Base-by-base conservation (phyloP, 2,329 filamentous ascomycete genomes). In the Clonostachys sp. region DNA sequence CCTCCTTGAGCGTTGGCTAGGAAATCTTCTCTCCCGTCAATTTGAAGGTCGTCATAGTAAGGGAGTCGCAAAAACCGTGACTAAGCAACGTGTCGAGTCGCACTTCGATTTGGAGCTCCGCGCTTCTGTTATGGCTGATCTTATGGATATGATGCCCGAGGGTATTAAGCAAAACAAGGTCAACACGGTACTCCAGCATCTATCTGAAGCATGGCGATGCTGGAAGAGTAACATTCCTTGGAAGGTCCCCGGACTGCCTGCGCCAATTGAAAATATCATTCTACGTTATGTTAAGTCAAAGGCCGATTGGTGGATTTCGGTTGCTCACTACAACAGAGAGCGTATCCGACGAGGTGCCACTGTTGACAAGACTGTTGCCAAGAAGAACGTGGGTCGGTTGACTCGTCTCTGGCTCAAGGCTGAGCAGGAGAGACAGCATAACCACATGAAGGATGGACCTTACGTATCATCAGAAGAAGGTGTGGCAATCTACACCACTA, bases 91-190 rank as follows among this genome's bases (percentile, higher is more conserved):
- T 71, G 94, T 99, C 6, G 94, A 99, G 63, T 97, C 94, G 20
- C 95, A 99, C 64, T 99, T 96, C 61, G 94, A 99, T 69, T 78
- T 99, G 48, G 94, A 99, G 69, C 83, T 99, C 45, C 89, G 94
- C 60, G 95, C 95, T 14, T 96, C 94, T 1, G 94, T 99, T 55
- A 99, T 99, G 92, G 91, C 92, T 41, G 94, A 99, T 69, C 75
- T 99, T 45, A 96, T 96, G 88, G 94, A 99, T 61, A 99, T 99
- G 95, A 99, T 99, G 94, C 94, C 94, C 0, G 95, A 99, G 65
- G 94, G 94, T 55, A 97, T 99, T 73, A 96, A 96, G 68, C 94
- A 99, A 65, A 99, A 94, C 74, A 99, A 99, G 72, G 91, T 99
- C 67, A 96, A 99, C 67, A 96, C 91, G 2, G 92, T 99, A 41